Evolutionary conservation across 106 monocot genomes (phyloP).

Genomic region (Platanthera zijinensis): DNA sequence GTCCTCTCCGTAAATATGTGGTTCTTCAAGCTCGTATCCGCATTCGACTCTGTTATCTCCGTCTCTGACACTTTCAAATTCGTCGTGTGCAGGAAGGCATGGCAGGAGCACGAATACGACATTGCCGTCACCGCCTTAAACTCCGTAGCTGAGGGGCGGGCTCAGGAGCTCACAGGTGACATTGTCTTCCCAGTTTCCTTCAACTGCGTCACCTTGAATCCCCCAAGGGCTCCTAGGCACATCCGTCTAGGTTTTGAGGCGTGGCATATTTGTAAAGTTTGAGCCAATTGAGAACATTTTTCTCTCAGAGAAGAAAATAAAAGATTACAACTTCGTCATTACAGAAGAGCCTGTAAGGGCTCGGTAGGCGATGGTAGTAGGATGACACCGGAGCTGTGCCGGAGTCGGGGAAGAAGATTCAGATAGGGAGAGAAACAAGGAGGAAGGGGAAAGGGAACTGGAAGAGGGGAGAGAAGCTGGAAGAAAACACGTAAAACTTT

Average conservation of each 20-base stretch:
- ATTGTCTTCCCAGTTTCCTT: slow-evolving; percentile 63
- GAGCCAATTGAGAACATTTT: slow-evolving; percentile 60
- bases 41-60: too few species aligned
- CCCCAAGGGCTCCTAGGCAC: slow-evolving; percentile 48
- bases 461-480: too few species aligned
- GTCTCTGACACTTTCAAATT: too few species aligned
- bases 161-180: slow-evolving; percentile 48
- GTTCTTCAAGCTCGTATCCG: too few species aligned
- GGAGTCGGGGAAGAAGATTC: too few species aligned
- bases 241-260: slow-evolving; percentile 53
- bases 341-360: slow-evolving; percentile 18
- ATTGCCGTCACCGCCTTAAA: slow-evolving; percentile 50
- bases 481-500: too few species aligned
- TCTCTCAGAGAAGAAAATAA: slow-evolving; percentile 49
- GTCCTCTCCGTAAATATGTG: too few species aligned
- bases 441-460: too few species aligned
- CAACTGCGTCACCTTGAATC: slow-evolving; percentile 55
- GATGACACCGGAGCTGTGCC: too few species aligned
- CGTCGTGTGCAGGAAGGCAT: slow-evolving; percentile 42
- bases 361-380: too few species aligned
- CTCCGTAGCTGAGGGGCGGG: slow-evolving; percentile 43
- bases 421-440: too few species aligned
- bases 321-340: slow-evolving; percentile 36
- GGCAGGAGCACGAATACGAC: slow-evolving; percentile 58
- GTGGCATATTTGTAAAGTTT: slow-evolving; percentile 58